Conservation (phyloP, 2,329 filamentous ascomycete genomes). For the Talaromyces piceae region DNA sequence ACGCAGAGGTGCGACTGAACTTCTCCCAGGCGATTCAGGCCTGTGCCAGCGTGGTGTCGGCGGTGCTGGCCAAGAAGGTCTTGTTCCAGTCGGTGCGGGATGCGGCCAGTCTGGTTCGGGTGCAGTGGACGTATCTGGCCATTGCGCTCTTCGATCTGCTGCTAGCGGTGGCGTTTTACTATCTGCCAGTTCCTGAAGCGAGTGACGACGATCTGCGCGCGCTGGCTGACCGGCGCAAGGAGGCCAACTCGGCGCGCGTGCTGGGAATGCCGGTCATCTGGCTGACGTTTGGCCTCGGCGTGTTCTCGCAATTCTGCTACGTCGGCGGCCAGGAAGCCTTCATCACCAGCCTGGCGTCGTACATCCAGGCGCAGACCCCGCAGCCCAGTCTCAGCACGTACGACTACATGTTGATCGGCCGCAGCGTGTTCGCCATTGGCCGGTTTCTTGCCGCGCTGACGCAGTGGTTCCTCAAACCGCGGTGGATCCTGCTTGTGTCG, state of each 20-base stretch:
- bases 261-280: constrained; percentile 45
- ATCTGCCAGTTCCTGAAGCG: constrained; percentile 55
- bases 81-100: constrained; percentile 46
- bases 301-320: constrained; percentile 53
- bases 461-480: constrained; percentile 50
- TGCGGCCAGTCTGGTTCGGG: constrained; percentile 49
- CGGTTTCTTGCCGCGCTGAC: constrained; percentile 50
- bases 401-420: constrained; percentile 47
- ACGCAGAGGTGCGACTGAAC: constrained; percentile 53
- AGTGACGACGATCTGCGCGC: constrained; percentile 54
- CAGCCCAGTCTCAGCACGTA: constrained; percentile 21
- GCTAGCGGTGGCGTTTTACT: constrained; percentile 54
- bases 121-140: constrained; percentile 59
- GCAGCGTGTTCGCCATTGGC: constrained; percentile 51
- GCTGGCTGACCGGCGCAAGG: constrained; percentile 44
- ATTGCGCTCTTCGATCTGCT: constrained; percentile 54
- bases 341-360: constrained; percentile 41
- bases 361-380: constrained; percentile 36
- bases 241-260: constrained; percentile 41
- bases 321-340: constrained; percentile 54
- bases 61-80: constrained; percentile 52
- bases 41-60: constrained; percentile 52
- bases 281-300: constrained; percentile 48
- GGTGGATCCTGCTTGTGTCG: constrained; percentile 49
- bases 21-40: constrained; percentile 56